A percentile compares a stretch with the other conserved stretches of the same genome.
phyloP scores from a whole-genome alignment of 1,139 yeast genomes.

The Saccharomyces hybrid region DNA sequence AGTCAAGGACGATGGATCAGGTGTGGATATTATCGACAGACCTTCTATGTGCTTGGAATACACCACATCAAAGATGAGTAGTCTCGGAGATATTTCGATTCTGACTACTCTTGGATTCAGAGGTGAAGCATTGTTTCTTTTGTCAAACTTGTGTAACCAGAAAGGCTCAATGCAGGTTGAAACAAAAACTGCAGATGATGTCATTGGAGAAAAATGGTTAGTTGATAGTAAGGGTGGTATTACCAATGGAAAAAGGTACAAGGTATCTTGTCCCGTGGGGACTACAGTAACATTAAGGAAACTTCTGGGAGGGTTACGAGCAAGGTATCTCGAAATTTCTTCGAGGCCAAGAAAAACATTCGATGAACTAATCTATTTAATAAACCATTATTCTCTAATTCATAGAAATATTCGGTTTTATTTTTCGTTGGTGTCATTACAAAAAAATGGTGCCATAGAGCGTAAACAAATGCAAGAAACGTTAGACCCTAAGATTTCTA shows the following conservation, averaged over 20 bases:
- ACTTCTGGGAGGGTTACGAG: constrained; percentile 34
- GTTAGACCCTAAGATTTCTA: constrained; percentile 17
- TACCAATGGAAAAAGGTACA: constrained; percentile 11
- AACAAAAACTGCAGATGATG: constrained; percentile 31
- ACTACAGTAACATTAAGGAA: constrained; percentile 34
- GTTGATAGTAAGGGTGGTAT: constrained; percentile 31
- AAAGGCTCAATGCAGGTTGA: constrained; percentile 31
- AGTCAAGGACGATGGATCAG: constrained; percentile 63
- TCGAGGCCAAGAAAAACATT: constrained; percentile 26
- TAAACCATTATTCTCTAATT: constrained; percentile 33
- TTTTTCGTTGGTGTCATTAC: constrained; percentile 16
- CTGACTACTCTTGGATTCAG: constrained; percentile 54
- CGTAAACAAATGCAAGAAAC: constrained; percentile 18
- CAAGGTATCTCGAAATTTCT: constrained; percentile 32
- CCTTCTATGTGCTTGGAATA: constrained; percentile 44
- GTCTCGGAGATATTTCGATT: constrained; percentile 37
- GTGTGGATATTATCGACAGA: constrained; percentile 46
- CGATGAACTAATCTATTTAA: constrained; percentile 24
- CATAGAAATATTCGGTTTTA: constrained; percentile 32
- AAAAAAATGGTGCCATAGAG: constrained; percentile 14
- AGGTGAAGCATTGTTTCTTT: constrained; percentile 62
- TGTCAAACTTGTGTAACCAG: constrained; percentile 40
- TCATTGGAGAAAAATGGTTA: constrained; percentile 35
- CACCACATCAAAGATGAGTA: constrained; percentile 54
- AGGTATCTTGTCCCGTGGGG: constrained; percentile 31